Evolutionary conservation across 495 filamentous ascomycete genomes (phyloP).

Genomic region (Penicillium atrosanguineum): DNA sequence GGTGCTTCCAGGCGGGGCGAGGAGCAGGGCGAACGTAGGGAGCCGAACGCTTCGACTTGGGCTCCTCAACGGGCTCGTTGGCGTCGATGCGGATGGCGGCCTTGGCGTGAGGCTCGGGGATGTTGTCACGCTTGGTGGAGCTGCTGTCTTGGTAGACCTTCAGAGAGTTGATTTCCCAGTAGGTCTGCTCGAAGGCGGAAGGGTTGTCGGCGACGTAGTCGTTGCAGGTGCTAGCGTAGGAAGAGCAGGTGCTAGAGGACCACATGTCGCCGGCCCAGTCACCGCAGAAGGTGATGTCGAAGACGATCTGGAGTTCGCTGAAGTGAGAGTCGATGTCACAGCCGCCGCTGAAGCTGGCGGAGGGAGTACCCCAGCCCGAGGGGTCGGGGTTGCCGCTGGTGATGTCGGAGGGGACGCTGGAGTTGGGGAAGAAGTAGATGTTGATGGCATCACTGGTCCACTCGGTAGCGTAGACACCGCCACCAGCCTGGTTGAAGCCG

Average conservation of each 20-base stretch:
- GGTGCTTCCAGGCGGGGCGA: constrained; percentile 10
- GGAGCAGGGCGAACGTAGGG: constrained; percentile 5
- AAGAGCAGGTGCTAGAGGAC: constrained; percentile 26
- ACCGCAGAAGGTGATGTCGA: constrained; percentile 69
- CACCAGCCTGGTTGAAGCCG: constrained; percentile 55
- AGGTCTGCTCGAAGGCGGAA: constrained; percentile 56
- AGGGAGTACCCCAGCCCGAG: constrained; percentile 55
- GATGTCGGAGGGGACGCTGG: constrained; percentile 53
- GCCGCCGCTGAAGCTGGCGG: constrained; percentile 54
- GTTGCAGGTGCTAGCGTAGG: constrained; percentile 51
- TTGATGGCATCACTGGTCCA: constrained; percentile 58
- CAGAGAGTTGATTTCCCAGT: constrained; percentile 66
- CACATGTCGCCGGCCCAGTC: constrained; percentile 57
- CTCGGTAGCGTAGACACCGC: constrained; percentile 64
- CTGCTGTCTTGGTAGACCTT: constrained; percentile 52
- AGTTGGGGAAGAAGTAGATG: constrained; percentile 58
- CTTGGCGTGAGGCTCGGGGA: not conserved
- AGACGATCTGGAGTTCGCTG: constrained; percentile 61
- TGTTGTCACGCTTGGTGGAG: constrained; percentile 4
- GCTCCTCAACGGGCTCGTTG: constrained; percentile 1
- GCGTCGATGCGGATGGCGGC: constrained; percentile 1
- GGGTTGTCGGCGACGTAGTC: constrained; percentile 64
- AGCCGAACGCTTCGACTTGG: constrained; percentile 1
- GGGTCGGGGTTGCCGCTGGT: constrained; percentile 51
- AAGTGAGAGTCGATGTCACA: constrained; percentile 64